These are phyloP conservation scores for Aspergillus taichungensis DNA, from an alignment of 495 filamentous ascomycete species.

Conservation along the genomic window DNA sequence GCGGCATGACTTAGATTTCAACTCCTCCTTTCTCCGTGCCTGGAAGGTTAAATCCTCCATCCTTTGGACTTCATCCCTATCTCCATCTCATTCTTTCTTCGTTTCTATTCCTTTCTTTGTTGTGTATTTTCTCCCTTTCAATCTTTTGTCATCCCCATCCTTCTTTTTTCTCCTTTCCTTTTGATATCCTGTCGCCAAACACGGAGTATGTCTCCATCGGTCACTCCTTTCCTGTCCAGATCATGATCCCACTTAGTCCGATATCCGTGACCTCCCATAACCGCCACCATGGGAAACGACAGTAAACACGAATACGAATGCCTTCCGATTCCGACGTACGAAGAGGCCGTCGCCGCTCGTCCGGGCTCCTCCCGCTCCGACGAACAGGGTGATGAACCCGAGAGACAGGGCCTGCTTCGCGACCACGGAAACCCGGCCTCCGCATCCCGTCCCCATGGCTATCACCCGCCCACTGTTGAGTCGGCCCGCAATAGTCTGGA, in stretches of 20 bases:
- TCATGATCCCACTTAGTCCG: slow-evolving; percentile 36
- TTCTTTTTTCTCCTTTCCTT: background rate
- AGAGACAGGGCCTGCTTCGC: slow-evolving; percentile 52
- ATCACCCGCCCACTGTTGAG: slow-evolving; percentile 71
- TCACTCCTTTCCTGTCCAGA: slow-evolving; percentile 29
- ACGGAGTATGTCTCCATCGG: slow-evolving; percentile 26
- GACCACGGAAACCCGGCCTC: slow-evolving; percentile 20
- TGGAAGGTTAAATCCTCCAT: background rate
- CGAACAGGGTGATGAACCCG: slow-evolving; percentile 48
- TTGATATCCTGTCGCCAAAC: slow-evolving; percentile 2
- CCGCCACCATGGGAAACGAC: slow-evolving; percentile 46
- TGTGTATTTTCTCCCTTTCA: slow-evolving; percentile 4
- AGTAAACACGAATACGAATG: slow-evolving; percentile 55
- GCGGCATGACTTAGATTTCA: background rate
- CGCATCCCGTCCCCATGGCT: slow-evolving; percentile 38
- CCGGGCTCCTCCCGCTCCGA: slow-evolving; percentile 51
- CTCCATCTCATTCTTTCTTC: slow-evolving; percentile 4
- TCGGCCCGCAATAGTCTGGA: slow-evolving; percentile 55
- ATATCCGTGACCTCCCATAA: slow-evolving; percentile 18
- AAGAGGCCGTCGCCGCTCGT: slow-evolving; percentile 68
- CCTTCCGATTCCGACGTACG: slow-evolving; percentile 88
- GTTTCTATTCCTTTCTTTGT: slow-evolving; percentile 1
- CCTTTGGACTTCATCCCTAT: slow-evolving; percentile 2
- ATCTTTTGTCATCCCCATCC: background rate
- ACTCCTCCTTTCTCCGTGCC: too few species aligned